Conservation (phyloP, 2,329 filamentous ascomycete species). For the Aspergillus brunneoviolaceus region DNA sequence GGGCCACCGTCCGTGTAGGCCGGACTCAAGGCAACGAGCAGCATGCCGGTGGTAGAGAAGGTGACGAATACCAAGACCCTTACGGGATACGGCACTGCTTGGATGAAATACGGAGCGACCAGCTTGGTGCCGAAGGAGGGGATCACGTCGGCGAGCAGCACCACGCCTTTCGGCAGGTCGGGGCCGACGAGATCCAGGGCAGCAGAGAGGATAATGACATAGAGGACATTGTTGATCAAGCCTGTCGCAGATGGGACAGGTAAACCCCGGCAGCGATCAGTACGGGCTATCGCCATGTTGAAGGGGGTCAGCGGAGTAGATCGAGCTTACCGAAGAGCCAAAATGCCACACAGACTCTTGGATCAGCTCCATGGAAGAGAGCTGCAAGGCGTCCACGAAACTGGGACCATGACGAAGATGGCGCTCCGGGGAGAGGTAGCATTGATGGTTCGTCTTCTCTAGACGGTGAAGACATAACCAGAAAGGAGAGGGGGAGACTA, state of each 20-base stretch:
- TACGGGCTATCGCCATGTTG: not conserved
- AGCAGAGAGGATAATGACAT: conserved; percentile 92
- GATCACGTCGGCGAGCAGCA: conserved; percentile 88
- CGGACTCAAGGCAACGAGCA: conserved; percentile 80
- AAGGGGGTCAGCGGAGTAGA: not conserved
- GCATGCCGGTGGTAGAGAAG: conserved; percentile 81
- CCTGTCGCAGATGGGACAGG: conserved; percentile 51
- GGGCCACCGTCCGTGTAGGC: conserved; percentile 55
- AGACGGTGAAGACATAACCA: conserved; percentile 26
- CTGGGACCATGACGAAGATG: conserved; percentile 68
- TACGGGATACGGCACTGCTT: conserved; percentile 74
- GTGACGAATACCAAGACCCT: conserved; percentile 73
- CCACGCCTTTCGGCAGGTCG: conserved; percentile 80
- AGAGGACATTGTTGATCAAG: conserved; percentile 95
- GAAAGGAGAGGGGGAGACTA: not conserved
- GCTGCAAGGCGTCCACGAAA: conserved; percentile 66
- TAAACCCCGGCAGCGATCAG: not conserved
- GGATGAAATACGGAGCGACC: conserved; percentile 89
- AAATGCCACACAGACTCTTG: conserved; percentile 74
- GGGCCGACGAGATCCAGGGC: conserved; percentile 93
- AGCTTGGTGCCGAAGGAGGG: conserved; percentile 88
- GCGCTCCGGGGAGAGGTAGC: conserved; percentile 58
- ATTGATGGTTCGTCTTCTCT: conserved; percentile 27
- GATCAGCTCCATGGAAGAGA: conserved; percentile 66
- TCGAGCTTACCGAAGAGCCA: conserved; percentile 79